Base-by-base conservation (phyloP, 768 basidiomycete genomes). In the Trametes cingulata region DNA sequence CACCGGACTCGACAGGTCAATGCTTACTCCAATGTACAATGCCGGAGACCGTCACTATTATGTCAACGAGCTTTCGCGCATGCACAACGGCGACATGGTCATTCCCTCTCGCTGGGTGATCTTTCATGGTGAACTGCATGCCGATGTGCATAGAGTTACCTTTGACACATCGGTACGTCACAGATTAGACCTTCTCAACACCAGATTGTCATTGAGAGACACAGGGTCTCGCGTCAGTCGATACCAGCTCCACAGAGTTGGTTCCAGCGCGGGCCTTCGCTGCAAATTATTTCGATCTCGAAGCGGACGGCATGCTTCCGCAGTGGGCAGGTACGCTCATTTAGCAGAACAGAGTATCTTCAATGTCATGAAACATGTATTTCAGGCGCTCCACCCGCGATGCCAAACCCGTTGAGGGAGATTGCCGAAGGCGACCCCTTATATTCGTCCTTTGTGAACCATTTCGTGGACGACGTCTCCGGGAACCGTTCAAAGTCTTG, bases 401-500 rank as follows among this genome's bases (percentile, higher is more conserved):
- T 47, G 41, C 62, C 62, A 3, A 58, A 65, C 20, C 58, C 64
- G 15, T 47, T 63, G 29, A 58, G 56, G 24, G 57, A 60, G 22
- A 52, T 50, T 1, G 62, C 64, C 2, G 46, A 63, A 9, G 62
- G 62, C 17, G 36, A 53, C 5, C 49, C 52, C 17, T 46, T 69
- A 2, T 61, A 65, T 22, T 60, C 61, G 0, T 51, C 61, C n/a
- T 67, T 62, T 15, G n/a, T 71, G 19, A 60, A 55, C 12, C 27
- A 69, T 15, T 72, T 64, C 49, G 60, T 60, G 3, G 70, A 72
- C 46, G 72, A 73, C 39, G 65, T 70, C 0, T 73, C 70, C 0
- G 72, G 69, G 0, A 73, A 73, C 39, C 39, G 60, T 14, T 69
- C 66, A 2, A 72, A 72, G 54, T 61, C 67, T 24, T 72, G 67